A percentile compares a stretch with the other conserved stretches of the same genome.
Evolutionary conservation across 345 rosid genomes (phyloP).

Genomic region (Nasturtium officinale): DNA sequence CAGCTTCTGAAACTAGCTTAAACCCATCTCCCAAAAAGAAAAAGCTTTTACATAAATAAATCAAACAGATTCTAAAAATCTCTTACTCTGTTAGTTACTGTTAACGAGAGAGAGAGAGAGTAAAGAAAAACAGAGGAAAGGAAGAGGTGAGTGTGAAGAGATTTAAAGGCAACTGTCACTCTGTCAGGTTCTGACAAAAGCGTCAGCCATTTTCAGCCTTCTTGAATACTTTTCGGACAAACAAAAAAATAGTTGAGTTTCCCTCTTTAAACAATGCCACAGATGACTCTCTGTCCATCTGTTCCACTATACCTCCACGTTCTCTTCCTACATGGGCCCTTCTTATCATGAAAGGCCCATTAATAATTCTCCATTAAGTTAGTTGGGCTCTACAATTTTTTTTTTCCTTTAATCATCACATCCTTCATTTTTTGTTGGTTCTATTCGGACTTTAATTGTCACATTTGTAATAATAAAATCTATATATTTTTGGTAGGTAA

Average conservation of each 20-base stretch:
- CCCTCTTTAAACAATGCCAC: constrained; percentile 41
- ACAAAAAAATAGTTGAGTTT: constrained; percentile 19
- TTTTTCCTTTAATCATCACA: constrained; percentile 11
- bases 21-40: constrained; percentile 37
- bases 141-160: constrained; percentile 37
- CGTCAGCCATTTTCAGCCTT: constrained; percentile 40
- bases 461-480: neutral
- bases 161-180: constrained; percentile 41
- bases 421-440: constrained; percentile 10
- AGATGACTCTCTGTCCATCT: constrained; percentile 34
- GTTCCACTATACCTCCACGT: constrained; percentile 39
- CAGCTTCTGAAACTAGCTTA: constrained; percentile 34
- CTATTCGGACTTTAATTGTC: neutral
- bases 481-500: neutral
- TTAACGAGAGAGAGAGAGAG: constrained; percentile 34
- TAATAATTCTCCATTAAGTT: constrained; percentile 10
- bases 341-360: constrained; percentile 37
- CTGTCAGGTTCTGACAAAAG: constrained; percentile 44
- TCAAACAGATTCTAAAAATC: constrained; percentile 14
- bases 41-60: constrained; percentile 23
- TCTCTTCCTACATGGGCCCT: constrained; percentile 33
- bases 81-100: neutral
- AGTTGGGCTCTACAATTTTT: constrained; percentile 15
- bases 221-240: constrained; percentile 44
- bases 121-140: constrained; percentile 24